Evolutionary conservation across 148 eudicot genomes (phyloP), one percentile per base, ranked within the genome.

Genomic region (Polygonum aviculare): DNA sequence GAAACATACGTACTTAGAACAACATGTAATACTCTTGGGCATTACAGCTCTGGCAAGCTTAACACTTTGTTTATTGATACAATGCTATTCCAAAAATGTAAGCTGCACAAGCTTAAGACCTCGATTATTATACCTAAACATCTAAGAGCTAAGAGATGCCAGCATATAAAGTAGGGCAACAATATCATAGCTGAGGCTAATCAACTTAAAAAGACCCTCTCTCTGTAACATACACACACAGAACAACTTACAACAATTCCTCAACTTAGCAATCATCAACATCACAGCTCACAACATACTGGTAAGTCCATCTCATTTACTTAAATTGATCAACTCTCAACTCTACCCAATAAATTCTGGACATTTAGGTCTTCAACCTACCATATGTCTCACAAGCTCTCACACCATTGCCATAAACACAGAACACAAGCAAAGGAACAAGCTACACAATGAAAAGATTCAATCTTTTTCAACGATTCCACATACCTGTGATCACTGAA

Each of bases 401-500:
- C 55, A 15, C 55, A 51, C 6, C 55, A 51, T 51, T 51, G n/a
- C 19, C 63, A 57, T 7, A 21, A 7, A 57, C 2, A 91, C 78
- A 85, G 92, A 0, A 26, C 40, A 74, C 85, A 75, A 93, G 77
- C 90, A 93, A 75, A 85, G 97, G 78, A 76, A 22, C 11, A 54
- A n/a, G 19, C 22, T 31, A 60, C 67, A 22, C 3, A 22, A 22
- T 60, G 9, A 22, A 60, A 62, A 62, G 7, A 10, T 62, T 11
- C 91, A 69, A 26, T 26, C 31, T 72, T 92, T 96, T 3, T 62
- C 16, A 48, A 72, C 39, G 22, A 19, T 67, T 3, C 6, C 18
- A 12, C 77, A 75, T 85, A 94, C 98, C 98, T 72, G 98, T 72
- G 52, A 94, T 94, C 7, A 94, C 91, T 5, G 84, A 80, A 2